Conservation (phyloP, 1,139 yeast genomes). For the Zygoascus meyerae region DNA sequence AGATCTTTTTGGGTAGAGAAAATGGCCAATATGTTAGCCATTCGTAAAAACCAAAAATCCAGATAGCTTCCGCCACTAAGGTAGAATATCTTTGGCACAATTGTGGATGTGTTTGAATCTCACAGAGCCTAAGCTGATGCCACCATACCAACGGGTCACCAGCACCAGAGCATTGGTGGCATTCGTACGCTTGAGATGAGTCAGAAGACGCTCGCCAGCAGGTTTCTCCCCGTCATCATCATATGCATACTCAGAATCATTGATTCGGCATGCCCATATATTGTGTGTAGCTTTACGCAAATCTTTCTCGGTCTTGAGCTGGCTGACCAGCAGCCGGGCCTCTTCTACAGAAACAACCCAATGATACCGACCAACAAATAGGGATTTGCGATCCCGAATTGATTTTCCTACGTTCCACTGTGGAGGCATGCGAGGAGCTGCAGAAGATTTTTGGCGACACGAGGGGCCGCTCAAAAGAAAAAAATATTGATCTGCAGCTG, state of each 20-base stretch:
- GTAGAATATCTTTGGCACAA: conserved; percentile 77
- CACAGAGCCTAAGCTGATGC: conserved; percentile 73
- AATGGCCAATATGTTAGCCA: too few species aligned
- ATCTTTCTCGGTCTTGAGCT: conserved; percentile 57
- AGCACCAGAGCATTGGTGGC: conserved; percentile 81
- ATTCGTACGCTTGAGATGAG: conserved; percentile 55
- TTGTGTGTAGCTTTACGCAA: conserved; percentile 68
- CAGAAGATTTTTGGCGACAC: too few species aligned
- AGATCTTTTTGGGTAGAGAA: too few species aligned
- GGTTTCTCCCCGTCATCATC: conserved; percentile 98
- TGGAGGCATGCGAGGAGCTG: too few species aligned
- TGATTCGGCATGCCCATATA: conserved; percentile 80
- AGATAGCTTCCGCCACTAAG: conserved; percentile 58
- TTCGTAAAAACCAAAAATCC: too few species aligned
- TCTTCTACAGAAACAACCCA: conserved; percentile 58
- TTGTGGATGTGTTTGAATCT: conserved; percentile 83
- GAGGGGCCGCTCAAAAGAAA: too few species aligned
- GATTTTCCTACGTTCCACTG: conserved; percentile 75
- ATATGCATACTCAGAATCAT: conserved; percentile 61
- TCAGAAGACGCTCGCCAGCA: conserved; percentile 84
- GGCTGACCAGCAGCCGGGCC: conserved; percentile 48
- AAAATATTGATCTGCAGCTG: too few species aligned
- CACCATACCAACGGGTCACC: conserved; percentile 92
- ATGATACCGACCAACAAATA: conserved; percentile 73
- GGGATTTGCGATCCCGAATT: conserved; percentile 74